phyloP scores from a whole-genome alignment of 164 flowering plant genomes.

The Chimonanthus praecox region DNA sequence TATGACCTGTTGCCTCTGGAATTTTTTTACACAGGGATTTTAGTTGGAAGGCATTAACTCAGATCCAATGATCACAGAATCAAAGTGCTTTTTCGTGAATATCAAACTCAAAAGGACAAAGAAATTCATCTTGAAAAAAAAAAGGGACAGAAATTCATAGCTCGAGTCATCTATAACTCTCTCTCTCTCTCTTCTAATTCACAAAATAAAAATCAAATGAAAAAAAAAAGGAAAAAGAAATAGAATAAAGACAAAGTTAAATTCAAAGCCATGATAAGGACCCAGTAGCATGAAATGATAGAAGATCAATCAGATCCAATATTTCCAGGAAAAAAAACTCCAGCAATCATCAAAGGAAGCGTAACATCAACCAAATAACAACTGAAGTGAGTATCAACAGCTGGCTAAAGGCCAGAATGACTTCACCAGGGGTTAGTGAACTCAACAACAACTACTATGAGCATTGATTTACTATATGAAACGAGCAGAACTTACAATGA shows the following conservation, averaged over 20 bases:
- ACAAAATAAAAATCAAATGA: no score
- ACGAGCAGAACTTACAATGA: constrained; percentile 61
- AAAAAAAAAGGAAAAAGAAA: no score
- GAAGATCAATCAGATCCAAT: background rate
- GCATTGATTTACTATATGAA: background rate
- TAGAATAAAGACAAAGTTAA: no score
- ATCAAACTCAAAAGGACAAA: background rate
- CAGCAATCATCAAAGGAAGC: background rate
- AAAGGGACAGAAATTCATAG: background rate
- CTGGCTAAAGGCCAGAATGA: background rate
- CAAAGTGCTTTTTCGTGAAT: background rate
- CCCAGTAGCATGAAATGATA: background rate
- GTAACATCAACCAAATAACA: background rate
- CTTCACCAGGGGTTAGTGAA: background rate
- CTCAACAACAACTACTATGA: background rate
- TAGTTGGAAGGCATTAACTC: background rate
- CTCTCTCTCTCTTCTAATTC: no score
- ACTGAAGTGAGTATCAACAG: background rate
- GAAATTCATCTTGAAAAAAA: no score
- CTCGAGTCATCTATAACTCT: background rate
- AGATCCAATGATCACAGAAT: background rate
- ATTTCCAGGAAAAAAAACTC: background rate
- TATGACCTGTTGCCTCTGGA: constrained; percentile 87
- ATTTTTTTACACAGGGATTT: background rate
- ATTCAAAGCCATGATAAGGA: no score